Evolutionary conservation across 768 basidiomycete species (phyloP).

Genomic region (Pleurotus platypus): DNA sequence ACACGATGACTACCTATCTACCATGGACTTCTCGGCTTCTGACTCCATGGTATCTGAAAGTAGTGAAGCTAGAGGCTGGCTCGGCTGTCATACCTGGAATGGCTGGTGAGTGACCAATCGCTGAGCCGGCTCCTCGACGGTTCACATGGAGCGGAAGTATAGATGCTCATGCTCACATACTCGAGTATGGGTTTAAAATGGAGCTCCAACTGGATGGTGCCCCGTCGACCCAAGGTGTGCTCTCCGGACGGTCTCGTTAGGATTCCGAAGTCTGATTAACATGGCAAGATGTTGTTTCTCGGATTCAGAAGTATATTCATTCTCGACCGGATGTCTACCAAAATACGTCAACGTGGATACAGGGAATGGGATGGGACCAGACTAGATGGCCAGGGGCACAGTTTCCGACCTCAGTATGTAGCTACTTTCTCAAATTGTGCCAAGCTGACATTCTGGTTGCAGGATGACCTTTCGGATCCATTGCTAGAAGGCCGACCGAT

Average conservation of each 20-base stretch:
- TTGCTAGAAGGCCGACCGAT: constrained; percentile 69
- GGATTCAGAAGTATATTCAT: constrained; percentile 55
- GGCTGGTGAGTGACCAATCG: constrained; percentile 42
- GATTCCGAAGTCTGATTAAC: not conserved
- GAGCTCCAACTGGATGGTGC: constrained; percentile 62
- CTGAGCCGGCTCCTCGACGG: not conserved
- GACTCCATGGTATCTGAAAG: constrained; percentile 5
- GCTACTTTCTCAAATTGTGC: not conserved
- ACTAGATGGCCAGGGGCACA: constrained; percentile 61
- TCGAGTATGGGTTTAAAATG: constrained; percentile 70
- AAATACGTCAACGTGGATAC: constrained; percentile 64
- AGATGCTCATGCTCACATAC: constrained; percentile 82
- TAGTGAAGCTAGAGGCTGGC: constrained; percentile 16
- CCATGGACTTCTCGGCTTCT: constrained; percentile 4
- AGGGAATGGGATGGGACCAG: constrained; percentile 94
- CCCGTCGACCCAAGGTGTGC: constrained; percentile 54
- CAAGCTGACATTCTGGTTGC: not conserved
- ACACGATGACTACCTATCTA: not conserved
- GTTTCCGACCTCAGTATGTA: constrained; percentile 71
- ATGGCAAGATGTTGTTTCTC: constrained; percentile 58
- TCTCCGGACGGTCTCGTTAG: not conserved
- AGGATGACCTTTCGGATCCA: constrained; percentile 79
- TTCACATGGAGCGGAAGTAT: not conserved
- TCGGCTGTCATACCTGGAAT: constrained; percentile 70
- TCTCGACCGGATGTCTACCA: constrained; percentile 51